Evolutionary conservation across 768 basidiomycete genomes (phyloP).

Genomic region (Tylopilus rubrobrunneus): DNA sequence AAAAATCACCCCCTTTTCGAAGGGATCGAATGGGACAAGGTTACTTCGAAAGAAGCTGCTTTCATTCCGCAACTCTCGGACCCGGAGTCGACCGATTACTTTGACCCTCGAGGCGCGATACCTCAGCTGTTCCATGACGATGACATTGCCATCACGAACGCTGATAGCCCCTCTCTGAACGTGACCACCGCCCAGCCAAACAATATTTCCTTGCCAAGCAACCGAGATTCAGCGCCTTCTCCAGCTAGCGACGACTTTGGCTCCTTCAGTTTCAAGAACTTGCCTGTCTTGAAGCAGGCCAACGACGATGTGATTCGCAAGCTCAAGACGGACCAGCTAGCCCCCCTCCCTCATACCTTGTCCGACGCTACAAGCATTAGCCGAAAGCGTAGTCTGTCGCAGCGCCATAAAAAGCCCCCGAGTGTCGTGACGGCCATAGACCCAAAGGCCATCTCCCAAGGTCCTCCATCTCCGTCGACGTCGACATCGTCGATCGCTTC

Average conservation of each 20-base stretch:
- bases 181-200: conserved; percentile 14
- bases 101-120: conserved; percentile 92
- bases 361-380: conserved; percentile 54
- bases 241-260: conserved; percentile 89
- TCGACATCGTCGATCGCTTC: conserved; percentile 91
- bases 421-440: conserved; percentile 72
- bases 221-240: conserved; percentile 41
- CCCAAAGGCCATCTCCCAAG: conserved; percentile 57
- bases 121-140: conserved; percentile 91
- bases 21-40: conserved; percentile 90
- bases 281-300: conserved; percentile 93
- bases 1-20: conserved; percentile 88
- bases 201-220: conserved; percentile 31
- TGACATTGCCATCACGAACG: conserved; percentile 56
- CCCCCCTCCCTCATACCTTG: conserved; percentile 70
- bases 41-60: conserved; percentile 83
- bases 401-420: conserved; percentile 74
- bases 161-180: conserved; percentile 40
- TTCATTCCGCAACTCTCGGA: conserved; percentile 96
- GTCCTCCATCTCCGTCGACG: conserved; percentile 87
- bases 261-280: conserved; percentile 96
- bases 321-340: conserved; percentile 86
- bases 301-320: conserved; percentile 98
- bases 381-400: conserved; percentile 79
- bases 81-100: conserved; percentile 99